These are phyloP conservation scores for Sicyos edulis DNA, from an alignment of 306 rosid genomes.

Conservation along the genomic window DNA sequence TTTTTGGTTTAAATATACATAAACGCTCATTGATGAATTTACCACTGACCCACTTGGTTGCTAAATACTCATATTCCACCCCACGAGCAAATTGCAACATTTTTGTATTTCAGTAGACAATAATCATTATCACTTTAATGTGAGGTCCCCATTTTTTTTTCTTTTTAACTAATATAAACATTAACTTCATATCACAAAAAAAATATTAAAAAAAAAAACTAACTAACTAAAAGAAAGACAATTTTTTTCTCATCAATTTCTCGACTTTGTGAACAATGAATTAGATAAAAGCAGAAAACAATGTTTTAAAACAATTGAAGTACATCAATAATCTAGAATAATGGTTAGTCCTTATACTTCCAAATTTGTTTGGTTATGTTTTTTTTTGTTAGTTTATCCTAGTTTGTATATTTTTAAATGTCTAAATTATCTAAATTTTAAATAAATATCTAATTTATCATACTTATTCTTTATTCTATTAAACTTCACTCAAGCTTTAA, in stretches of 20 bases:
- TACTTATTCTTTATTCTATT: too few species aligned
- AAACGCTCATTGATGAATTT: not conserved
- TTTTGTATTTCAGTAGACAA: not conserved
- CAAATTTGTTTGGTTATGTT: too few species aligned
- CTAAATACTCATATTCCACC: constrained; percentile 2
- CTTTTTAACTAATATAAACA: not conserved
- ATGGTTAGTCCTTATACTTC: too few species aligned
- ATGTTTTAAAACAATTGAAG: not conserved
- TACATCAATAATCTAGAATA: not conserved
- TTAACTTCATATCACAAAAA: not conserved
- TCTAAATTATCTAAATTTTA: too few species aligned
- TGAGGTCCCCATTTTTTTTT: not conserved
- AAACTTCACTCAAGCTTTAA: too few species aligned
- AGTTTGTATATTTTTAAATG: too few species aligned
- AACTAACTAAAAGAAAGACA: too few species aligned
- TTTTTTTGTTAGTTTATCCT: too few species aligned
- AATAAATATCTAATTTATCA: too few species aligned
- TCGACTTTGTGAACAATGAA: not conserved
- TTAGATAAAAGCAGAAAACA: not conserved
- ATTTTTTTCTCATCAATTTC: too few species aligned
- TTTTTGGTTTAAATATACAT: not conserved
- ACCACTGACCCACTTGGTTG: not conserved
- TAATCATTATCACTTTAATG: not conserved
- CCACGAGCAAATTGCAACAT: constrained; percentile 3
- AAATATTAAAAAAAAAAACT: not conserved